Base-by-base conservation (phyloP, 116 monocot genomes). In the Thalassia testudinum region DNA sequence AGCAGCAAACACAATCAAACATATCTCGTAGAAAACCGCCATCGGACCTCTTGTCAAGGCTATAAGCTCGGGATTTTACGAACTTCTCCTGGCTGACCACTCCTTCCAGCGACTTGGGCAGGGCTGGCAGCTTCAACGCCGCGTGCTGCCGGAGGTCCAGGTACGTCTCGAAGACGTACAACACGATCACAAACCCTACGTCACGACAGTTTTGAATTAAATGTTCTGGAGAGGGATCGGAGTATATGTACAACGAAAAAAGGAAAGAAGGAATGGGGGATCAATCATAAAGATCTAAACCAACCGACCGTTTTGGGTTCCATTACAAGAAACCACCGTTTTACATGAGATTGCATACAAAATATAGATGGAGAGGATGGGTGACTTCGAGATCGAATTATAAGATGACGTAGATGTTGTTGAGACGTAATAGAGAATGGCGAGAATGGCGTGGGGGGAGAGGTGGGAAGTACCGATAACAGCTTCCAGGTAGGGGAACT, bases 131-230 rank as follows among this genome's bases (percentile, higher is more conserved):
- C 74, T 84, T 95, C 43, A 81, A 75, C 38, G 78, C 78, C 52
- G 68, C 56, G 79, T 84, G 78, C 61, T 95, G 93, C 37, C 93
- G 72, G 49, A 87, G 67, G 64, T 95, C 81, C n/a, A 95, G 70
- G 63, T 95, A 95, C 17, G 84, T 87, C 72, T 95, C 93, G 63
- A 95, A 95, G 37, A 95, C 66, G 65, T 87, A 84, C 71, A 95
- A 70, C 21, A 65, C 42, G 54, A 87, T 29, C 84, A 95, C 87
- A 76, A 95, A 87, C 11, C 84, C 93, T 95, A 78, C 54, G n/a
- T n/a, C n/a, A n/a, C n/a, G n/a, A n/a, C n/a, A n/a, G n/a, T n/a
- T n/a, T n/a, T n/a, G n/a, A n/a, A 78, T n/a, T n/a, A n/a, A n/a
- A n/a, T n/a, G n/a, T n/a, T n/a, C n/a, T n/a, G n/a, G n/a, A n/a